Conservation (phyloP, 169 alveolate species). For the Plasmodium sp. region DNA sequence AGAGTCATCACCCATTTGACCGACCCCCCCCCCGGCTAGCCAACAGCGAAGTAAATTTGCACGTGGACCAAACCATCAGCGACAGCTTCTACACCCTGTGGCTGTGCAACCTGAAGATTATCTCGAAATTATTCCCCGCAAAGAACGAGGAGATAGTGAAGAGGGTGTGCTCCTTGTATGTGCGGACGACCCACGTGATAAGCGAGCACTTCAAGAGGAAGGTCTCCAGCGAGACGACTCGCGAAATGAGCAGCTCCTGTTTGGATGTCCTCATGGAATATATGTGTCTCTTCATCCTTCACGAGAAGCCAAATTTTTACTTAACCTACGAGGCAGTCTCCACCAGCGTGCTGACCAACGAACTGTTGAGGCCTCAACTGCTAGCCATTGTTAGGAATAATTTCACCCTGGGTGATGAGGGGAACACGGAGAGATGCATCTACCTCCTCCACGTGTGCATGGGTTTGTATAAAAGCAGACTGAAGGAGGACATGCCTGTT, state of each 20-base stretch:
- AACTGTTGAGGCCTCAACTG: constrained; percentile 2
- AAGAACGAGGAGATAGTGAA: constrained; percentile 41
- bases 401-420: constrained; percentile 34
- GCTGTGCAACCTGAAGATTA: constrained; percentile 35
- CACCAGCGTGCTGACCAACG: constrained; percentile 14
- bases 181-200: neutral
- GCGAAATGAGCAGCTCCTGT: constrained; percentile 21
- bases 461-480: constrained; percentile 22
- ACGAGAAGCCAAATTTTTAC: constrained; percentile 32
- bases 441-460: constrained; percentile 44
- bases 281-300: constrained; percentile 34
- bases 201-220: constrained; percentile 21
- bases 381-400: constrained; percentile 7
- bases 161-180: constrained; percentile 44
- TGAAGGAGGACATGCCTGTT: constrained; percentile 20
- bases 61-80: constrained; percentile 41
- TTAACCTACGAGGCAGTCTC: constrained; percentile 25
- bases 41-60: constrained; percentile 15
- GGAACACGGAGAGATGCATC: constrained; percentile 39
- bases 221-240: neutral
- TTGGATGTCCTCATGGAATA: constrained; percentile 65
- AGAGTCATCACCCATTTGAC: too few relatives aligned
- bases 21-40: neutral
- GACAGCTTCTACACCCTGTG: constrained; percentile 61
- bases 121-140: neutral